A percentile compares a stretch with the other conserved stretches of the same genome.
Evolutionary conservation across 2,329 filamentous ascomycete genomes (phyloP).

Genomic region (Clarireedia paspali): DNA sequence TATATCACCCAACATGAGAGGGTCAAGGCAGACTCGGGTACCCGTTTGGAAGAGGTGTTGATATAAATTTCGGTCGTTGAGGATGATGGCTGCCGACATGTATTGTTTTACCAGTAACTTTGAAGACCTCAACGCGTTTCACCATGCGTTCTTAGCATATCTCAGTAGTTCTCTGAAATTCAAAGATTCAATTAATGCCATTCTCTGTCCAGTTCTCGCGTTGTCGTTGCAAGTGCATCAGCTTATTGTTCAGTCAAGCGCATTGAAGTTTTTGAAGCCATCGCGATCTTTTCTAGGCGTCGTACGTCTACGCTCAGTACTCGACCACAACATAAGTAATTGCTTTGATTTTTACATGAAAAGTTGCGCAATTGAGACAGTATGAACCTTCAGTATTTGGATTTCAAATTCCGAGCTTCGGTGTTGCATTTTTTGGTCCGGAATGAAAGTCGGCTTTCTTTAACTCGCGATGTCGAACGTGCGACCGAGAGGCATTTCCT

Average conservation of each 20-base stretch:
- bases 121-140: too few species aligned
- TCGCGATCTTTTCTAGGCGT: constrained; percentile 4
- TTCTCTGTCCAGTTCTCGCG: neutral
- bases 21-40: too few species aligned
- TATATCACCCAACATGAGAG: too few species aligned
- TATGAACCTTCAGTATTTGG: neutral
- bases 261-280: constrained; percentile 2
- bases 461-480: constrained; percentile 1
- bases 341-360: neutral
- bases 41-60: neutral
- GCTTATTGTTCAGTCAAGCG: neutral
- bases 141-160: neutral
- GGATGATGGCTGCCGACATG: too few species aligned
- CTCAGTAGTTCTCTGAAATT: neutral
- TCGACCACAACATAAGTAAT: neutral
- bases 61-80: neutral
- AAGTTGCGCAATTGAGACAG: constrained; percentile 2
- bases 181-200: neutral
- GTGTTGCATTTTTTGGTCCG: neutral
- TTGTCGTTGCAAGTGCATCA: constrained; percentile 7
- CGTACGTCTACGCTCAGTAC: neutral
- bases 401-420: neutral
- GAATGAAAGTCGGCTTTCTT: constrained; percentile 2
- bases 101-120: too few species aligned
- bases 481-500: constrained; percentile 1